A percentile compares a stretch with the other conserved stretches of the same genome.
Evolutionary conservation across 495 filamentous ascomycete genomes (phyloP).

Genomic region (Clohesyomyces aquaticus): DNA sequence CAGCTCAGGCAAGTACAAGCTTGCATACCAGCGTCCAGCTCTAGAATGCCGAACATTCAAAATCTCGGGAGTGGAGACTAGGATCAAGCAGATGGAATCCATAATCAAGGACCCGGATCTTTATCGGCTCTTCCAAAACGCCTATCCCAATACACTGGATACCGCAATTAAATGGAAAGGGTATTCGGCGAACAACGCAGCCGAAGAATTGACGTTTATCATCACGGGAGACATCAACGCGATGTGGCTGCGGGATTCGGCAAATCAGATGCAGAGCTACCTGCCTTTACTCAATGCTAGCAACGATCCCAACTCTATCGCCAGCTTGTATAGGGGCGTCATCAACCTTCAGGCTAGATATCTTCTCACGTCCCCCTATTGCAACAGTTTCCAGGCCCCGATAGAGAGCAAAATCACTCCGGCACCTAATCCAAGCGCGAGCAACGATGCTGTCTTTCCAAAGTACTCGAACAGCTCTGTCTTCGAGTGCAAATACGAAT

Average conservation of each 20-base stretch:
- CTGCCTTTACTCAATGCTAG: slow-evolving; percentile 59
- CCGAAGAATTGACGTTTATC: slow-evolving; percentile 66
- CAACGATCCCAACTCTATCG: slow-evolving; percentile 55
- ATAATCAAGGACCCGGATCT: slow-evolving; percentile 67
- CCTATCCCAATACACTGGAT: slow-evolving; percentile 69
- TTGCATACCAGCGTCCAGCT: slow-evolving; percentile 62
- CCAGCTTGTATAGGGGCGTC: slow-evolving; percentile 63
- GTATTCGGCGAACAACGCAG: slow-evolving; percentile 54
- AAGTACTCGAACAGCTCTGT: slow-evolving; percentile 56
- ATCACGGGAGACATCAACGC: slow-evolving; percentile 70
- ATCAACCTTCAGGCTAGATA: slow-evolving; percentile 71
- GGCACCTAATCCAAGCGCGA: slow-evolving; percentile 55
- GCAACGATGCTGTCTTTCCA: slow-evolving; percentile 53
- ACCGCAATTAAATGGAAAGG: slow-evolving; percentile 70
- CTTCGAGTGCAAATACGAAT: slow-evolving; percentile 70
- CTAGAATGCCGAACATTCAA: slow-evolving; percentile 65
- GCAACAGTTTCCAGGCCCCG: slow-evolving; percentile 67
- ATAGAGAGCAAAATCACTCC: slow-evolving; percentile 56
- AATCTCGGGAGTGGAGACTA: slow-evolving; percentile 57
- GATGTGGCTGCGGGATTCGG: slow-evolving; percentile 72
- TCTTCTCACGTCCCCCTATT: slow-evolving; percentile 61
- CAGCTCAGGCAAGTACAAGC: slow-evolving; percentile 49
- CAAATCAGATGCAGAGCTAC: slow-evolving; percentile 70
- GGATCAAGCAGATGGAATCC: slow-evolving; percentile 53
- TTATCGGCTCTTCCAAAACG: slow-evolving; percentile 65